phyloP scores from a whole-genome alignment of 2,329 filamentous ascomycete genomes.

The Exophiala viscosa region DNA sequence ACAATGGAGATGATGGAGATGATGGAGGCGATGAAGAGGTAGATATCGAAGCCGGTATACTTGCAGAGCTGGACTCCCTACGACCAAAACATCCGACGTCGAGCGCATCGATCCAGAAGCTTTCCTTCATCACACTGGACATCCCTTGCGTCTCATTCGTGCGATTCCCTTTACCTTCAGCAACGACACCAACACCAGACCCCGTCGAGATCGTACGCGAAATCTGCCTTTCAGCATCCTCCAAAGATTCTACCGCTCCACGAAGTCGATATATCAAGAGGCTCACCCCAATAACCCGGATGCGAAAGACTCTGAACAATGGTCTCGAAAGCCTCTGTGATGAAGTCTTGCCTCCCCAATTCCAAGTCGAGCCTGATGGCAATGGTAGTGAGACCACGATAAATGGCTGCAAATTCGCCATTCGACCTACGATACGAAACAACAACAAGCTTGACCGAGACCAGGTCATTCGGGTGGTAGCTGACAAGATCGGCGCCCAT shows the following conservation, averaged over 20 bases:
- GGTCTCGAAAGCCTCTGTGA: conserved; percentile 56
- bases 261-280: conserved; percentile 58
- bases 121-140: conserved; percentile 20
- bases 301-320: conserved; percentile 56
- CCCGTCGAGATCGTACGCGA: conserved; percentile 58
- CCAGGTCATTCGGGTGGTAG: conserved; percentile 57
- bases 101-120: conserved; percentile 29
- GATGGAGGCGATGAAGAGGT: conserved; percentile 37
- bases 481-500: conserved; percentile 44
- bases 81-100: conserved; percentile 47
- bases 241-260: conserved; percentile 46
- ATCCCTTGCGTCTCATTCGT: conserved; percentile 30
- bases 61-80: conserved; percentile 56
- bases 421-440: conserved; percentile 59
- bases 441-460: conserved; percentile 57
- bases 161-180: conserved; percentile 8
- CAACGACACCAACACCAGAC: conserved; percentile 48
- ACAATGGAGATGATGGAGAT: conserved; percentile 37
- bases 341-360: conserved; percentile 57
- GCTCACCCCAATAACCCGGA: conserved; percentile 56
- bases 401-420: conserved; percentile 52
- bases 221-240: conserved; percentile 55
- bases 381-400: conserved; percentile 50
- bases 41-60: conserved; percentile 60
- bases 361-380: conserved; percentile 43